Evolutionary conservation across 2,329 filamentous ascomycete species (phyloP), one percentile per base, ranked within the genome.

Genomic region (Xylaria sp.): DNA sequence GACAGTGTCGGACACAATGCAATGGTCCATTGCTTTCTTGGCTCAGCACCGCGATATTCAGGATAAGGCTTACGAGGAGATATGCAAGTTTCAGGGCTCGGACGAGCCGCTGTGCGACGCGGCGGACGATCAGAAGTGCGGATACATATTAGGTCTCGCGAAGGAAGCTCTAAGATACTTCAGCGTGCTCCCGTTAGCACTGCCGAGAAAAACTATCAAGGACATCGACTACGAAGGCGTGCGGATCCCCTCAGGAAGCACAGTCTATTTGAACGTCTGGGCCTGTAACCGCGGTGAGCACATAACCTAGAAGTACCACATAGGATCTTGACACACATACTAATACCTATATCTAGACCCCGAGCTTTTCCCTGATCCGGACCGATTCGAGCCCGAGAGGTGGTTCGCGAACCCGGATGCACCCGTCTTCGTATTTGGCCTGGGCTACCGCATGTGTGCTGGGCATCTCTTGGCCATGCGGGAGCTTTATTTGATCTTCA

Each of bases 101-200:
- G 84, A 89, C 77, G 85, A 88, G 67, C 88, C 89, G 0, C n/a
- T 73, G 1, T 73, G 72, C 46, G 80, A 92, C 69, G 88, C 89
- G 55, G 90, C 94, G 66, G 91, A 92, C n/a, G 95, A 92, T 91
- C 88, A 90, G 73, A 87, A 85, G 72, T 94, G 91, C 69, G 89
- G 90, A 0, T 96, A 94, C 78, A 83, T 96, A 69, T 92, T 91
- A 0, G 92, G 92, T 0, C 80, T 96, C 6, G 91, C 92, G 69
- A 94, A 94, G 76, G 93, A 96, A 77, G 89, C 91, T 0, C 84
- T 95, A 0, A 88, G 93, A 31, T 95, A 89, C 83, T 95, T 90
- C 87, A 91, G 90, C 2, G 92, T 95, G 37, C 92, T 94, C 72
- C 91, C 92, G 1, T 91, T 96, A 74, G 93, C 90, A 74, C 84